phyloP scores from a whole-genome alignment of 805 yeast species.

The Suhomyces vadensis region DNA sequence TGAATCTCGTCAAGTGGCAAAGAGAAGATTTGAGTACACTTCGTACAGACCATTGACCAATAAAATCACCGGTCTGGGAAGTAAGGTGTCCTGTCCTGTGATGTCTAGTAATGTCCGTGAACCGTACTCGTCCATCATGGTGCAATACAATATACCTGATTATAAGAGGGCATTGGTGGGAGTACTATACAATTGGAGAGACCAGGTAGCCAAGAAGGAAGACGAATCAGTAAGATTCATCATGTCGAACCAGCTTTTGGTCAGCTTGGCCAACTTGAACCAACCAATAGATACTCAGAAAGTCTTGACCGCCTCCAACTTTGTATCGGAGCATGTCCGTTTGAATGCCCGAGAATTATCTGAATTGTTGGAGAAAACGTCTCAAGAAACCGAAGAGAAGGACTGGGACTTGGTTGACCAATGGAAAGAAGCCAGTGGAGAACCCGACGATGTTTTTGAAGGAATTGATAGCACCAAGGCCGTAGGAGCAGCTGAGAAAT shows the following conservation, averaged over 20 bases:
- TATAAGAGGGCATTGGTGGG: conserved; percentile 57
- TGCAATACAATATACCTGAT: conserved; percentile 62
- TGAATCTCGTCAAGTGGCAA: conserved; percentile 78
- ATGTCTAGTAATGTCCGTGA: conserved; percentile 49
- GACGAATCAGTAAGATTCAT: conserved; percentile 86
- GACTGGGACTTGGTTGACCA: conserved; percentile 40
- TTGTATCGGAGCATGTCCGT: conserved; percentile 57
- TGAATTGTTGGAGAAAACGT: conserved; percentile 48
- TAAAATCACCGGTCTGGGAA: conserved; percentile 8
- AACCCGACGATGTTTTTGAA: conserved; percentile 10
- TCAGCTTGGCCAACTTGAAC: conserved; percentile 54
- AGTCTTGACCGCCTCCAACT: conserved; percentile 49
- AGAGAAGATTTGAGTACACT: conserved; percentile 77
- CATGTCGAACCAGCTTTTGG: conserved; percentile 78
- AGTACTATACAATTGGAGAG: conserved; percentile 81
- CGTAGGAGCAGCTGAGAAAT: conserved; percentile 4
- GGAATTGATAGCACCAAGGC: conserved; percentile 19
- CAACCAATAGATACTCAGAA: conserved; percentile 59
- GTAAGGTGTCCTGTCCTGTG: conserved; percentile 49
- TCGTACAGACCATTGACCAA: conserved; percentile 52
- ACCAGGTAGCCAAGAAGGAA: conserved; percentile 62
- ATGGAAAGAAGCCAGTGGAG: conserved; percentile 13
- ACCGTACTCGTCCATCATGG: conserved; percentile 66
- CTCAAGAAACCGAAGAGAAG: conserved; percentile 33
- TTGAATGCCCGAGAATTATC: conserved; percentile 59